A percentile compares a stretch with the other conserved stretches of the same genome.
Evolutionary conservation across 805 yeast genomes (phyloP).

Genomic region (Gaillardinia entomophila): DNA sequence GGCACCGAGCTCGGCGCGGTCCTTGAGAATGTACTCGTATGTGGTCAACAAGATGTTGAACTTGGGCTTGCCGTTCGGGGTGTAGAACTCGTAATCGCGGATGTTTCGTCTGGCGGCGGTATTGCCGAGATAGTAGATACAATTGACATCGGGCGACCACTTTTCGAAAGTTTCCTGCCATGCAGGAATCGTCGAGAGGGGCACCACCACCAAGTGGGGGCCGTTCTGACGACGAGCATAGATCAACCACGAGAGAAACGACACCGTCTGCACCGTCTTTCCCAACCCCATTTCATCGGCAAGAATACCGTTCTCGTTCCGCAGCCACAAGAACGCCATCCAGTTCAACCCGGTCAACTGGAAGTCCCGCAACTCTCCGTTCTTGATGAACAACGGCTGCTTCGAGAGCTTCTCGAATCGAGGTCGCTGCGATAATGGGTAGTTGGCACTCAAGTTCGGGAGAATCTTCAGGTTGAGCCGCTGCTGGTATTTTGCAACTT

Average conservation of each 20-base stretch:
- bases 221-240: slow-evolving; percentile 96
- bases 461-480: slow-evolving; percentile 78
- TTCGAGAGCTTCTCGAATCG: slow-evolving; percentile 76
- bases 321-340: slow-evolving; percentile 99
- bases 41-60: slow-evolving; percentile 92
- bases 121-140: slow-evolving; percentile 90
- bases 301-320: slow-evolving; percentile 93
- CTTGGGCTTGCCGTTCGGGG: slow-evolving; percentile 63
- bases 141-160: slow-evolving; percentile 96
- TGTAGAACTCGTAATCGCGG: slow-evolving; percentile 79
- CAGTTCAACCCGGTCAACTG: slow-evolving; percentile 97
- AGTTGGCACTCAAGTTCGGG: slow-evolving; percentile 75
- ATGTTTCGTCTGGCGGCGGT: slow-evolving; percentile 77
- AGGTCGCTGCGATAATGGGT: slow-evolving; percentile 69
- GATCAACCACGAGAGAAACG: slow-evolving; percentile 90
- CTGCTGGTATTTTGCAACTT: slow-evolving; percentile 77
- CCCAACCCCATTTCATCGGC: slow-evolving; percentile 99
- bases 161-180: slow-evolving; percentile 99
- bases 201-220: slow-evolving; percentile 95
- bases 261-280: slow-evolving; percentile 94
- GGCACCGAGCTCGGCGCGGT: slow-evolving; percentile 69
- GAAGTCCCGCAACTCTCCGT: slow-evolving; percentile 92
- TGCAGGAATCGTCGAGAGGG: slow-evolving; percentile 92
- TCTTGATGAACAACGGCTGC: slow-evolving; percentile 87
- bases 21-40: slow-evolving; percentile 93